phyloP scores from a whole-genome alignment of 352 stramenopile species.

The Globisporangium radiosum region DNA sequence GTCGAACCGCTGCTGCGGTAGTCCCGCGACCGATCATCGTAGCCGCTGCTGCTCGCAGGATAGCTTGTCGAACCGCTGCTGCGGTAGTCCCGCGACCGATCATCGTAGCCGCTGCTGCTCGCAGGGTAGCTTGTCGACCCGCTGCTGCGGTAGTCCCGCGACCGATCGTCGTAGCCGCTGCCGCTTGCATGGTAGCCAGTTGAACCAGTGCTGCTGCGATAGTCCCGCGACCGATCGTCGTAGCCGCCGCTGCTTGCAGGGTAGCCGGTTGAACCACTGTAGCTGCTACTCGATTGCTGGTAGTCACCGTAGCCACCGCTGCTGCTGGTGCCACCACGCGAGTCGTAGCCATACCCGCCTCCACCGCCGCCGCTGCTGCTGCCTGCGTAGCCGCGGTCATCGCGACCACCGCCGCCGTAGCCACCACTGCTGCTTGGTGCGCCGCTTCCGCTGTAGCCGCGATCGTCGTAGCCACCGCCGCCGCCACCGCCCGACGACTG shows the following conservation, averaged over 20 bases:
- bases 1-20: too few species aligned
- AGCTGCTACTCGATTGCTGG: slow-evolving; percentile 3
- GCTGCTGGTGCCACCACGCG: neutral
- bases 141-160: slow-evolving; percentile 5
- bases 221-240: too few species aligned
- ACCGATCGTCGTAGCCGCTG: slow-evolving; percentile 13
- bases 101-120: slow-evolving; percentile 20
- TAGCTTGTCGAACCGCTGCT: neutral
- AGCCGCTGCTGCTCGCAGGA: too few species aligned
- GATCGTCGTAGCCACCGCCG: slow-evolving; percentile 13
- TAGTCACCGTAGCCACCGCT: slow-evolving; percentile 4
- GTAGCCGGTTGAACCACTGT: neutral
- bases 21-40: too few species aligned
- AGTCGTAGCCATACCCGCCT: neutral
- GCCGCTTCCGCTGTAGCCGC: slow-evolving; percentile 1
- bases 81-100: slow-evolving; percentile 9
- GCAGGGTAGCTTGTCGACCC: slow-evolving; percentile 14
- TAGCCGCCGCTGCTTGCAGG: slow-evolving; percentile 9
- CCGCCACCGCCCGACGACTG: slow-evolving; percentile 10
- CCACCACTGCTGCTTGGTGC: slow-evolving; percentile 8
- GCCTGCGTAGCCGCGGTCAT: neutral
- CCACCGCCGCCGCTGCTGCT: slow-evolving; percentile 15
- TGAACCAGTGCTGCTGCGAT: too few species aligned
- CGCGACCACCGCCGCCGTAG: slow-evolving; percentile 25
- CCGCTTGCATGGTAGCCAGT: neutral